phyloP scores from a whole-genome alignment of 164 flowering plant species.

The Vitis cinerea region DNA sequence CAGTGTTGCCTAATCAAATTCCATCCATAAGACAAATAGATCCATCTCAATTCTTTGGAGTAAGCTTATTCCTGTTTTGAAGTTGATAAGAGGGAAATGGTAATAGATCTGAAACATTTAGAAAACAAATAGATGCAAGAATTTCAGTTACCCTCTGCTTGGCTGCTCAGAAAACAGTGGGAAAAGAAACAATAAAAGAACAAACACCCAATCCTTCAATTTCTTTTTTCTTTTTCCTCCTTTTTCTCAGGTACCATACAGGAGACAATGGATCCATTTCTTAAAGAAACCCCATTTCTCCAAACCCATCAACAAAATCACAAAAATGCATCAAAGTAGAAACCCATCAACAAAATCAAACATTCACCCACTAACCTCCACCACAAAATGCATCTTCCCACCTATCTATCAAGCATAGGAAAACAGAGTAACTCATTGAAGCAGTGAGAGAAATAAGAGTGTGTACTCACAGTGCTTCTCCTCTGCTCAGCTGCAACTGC shows the following conservation, averaged over 20 bases:
- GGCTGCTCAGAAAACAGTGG: background rate
- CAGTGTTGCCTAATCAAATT: no score
- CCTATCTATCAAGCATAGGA: background rate
- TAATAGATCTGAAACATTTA: background rate
- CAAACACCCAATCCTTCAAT: background rate
- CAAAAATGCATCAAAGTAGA: background rate
- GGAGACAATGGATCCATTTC: background rate
- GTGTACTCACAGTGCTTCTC: constrained; percentile 62
- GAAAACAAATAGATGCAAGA: background rate
- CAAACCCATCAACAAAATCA: background rate
- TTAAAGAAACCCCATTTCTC: constrained; percentile 2
- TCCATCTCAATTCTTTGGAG: background rate
- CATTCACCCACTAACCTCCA: background rate
- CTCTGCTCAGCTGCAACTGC: constrained; percentile 86
- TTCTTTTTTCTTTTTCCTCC: background rate
- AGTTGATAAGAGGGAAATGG: background rate
- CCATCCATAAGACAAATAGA: background rate
- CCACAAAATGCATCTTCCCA: no score
- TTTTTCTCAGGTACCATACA: constrained; percentile 13
- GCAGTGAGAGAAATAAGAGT: constrained; percentile 1
- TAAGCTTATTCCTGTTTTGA: background rate
- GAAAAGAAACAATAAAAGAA: background rate
- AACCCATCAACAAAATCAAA: background rate
- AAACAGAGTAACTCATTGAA: background rate
- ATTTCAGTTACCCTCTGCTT: background rate